Evolutionary conservation across 768 basidiomycete genomes (phyloP), one percentile per base, ranked within the genome.

Genomic region (Boletellus emodensis): DNA sequence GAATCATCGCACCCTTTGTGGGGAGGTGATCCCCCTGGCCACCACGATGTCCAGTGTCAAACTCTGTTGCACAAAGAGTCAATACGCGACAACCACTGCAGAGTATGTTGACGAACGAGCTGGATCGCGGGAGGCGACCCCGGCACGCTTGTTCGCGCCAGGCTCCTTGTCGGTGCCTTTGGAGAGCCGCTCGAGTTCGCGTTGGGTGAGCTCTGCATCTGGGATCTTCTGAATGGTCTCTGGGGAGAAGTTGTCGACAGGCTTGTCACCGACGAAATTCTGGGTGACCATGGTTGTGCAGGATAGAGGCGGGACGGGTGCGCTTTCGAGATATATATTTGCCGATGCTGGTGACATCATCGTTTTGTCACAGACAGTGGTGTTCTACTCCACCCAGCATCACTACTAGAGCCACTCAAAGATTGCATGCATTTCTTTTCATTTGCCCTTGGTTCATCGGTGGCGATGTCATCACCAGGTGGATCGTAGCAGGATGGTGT

Each of bases 131-230:
- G 58, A 46, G 37, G 67, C 66, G 14, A 48, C 64, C 6, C 68
- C 66, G 0, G 62, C 63, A 6, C 67, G 59, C 45, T 42, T 69
- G 56, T 61, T 63, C 8, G 61, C 66, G 3, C 66, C 62, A 6
- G 60, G 55, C 7, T 55, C 44, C 46, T 60, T 52, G 30, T 48
- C 35, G 3, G 32, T 36, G 10, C 51, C 51, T n/a, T 47, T 44
- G 10, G 57, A 44, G 30, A 54, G 32, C 12, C 62, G 57, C n/a
- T 56, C 12, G 12, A 37, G 32, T 26, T 68, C 66, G 28, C 44
- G 36, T 37, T 53, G 43, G 1, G 54, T 59, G 34, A 68, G 58
- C 28, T 54, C 55, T 7, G 56, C 55, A 22, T 69, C 63, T 30
- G 55, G 45, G 18, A 60, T 56, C 38, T 63, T 63, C 28, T 43